A percentile compares a stretch with the other conserved stretches of the same genome.
Conservation (phyloP, 306 rosid genomes). For the Cucumis cinereus region DNA sequence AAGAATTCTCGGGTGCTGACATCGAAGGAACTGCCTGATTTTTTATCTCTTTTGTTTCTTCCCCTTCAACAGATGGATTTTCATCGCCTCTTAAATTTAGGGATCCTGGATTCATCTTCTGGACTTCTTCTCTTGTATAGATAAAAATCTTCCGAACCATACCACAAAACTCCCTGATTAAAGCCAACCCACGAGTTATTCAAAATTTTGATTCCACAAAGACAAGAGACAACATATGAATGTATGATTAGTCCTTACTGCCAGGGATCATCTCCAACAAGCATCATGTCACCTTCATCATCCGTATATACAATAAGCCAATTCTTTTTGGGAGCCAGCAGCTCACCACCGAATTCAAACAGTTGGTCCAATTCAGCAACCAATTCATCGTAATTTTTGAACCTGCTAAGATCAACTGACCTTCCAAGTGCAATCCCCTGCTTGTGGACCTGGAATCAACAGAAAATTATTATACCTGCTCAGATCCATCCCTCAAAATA, state of each 20-base stretch:
- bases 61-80: conserved; percentile 30
- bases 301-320: conserved; percentile 89
- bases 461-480: conserved; percentile 7
- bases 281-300: conserved; percentile 95
- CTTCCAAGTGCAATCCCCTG: conserved; percentile 97
- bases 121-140: conserved; percentile 88
- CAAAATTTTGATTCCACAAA: background rate
- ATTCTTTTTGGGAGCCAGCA: conserved; percentile 46
- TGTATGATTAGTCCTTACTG: conserved; percentile 45
- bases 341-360: conserved; percentile 81
- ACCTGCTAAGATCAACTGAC: conserved; percentile 83
- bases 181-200: background rate
- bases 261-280: conserved; percentile 99
- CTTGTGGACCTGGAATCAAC: conserved; percentile 76
- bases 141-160: conserved; percentile 86
- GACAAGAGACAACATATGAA: background rate
- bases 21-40: conserved; percentile 18
- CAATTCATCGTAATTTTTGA: conserved; percentile 60
- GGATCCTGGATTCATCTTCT: conserved; percentile 78
- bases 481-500: background rate
- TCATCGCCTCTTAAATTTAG: conserved; percentile 48
- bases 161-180: conserved; percentile 71
- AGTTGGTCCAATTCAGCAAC: conserved; percentile 64
- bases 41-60: conserved; percentile 37
- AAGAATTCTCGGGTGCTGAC: conserved; percentile 18